Base-by-base conservation (phyloP, 768 basidiomycete species). In the Boletus huronensis region DNA sequence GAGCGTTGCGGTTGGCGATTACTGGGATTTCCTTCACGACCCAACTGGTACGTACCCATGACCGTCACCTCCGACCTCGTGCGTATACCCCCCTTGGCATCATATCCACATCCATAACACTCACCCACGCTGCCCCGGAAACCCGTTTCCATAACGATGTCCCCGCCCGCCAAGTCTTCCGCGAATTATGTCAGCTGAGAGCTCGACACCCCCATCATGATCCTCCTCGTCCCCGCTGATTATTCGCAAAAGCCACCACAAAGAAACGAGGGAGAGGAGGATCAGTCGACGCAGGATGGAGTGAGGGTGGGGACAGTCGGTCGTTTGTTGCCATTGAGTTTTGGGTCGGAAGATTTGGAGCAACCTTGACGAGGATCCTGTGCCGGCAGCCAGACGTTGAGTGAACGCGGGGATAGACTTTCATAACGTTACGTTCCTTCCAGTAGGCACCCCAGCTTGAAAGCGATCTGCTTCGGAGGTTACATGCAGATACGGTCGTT, bases 51-150 rank as follows among this genome's bases (percentile, higher is more conserved):
- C 75, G n/a, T 54, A 94, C 95, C 81, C 0, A 76, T 97, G 2
- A 93, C 92, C 0, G 82, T 96, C n/a, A 81, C 83, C 14, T 83
- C 83, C 93, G n/a, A n/a, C n/a, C n/a, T n/a, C n/a, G 93, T 93
- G 53, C 55, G 83, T 76, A 6, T 23, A n/a, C n/a, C 16, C 23
- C 16, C n/a, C 25, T 7, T 7, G n/a, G n/a, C 10, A 13, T 23
- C 26, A 8, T 21, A 9, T 31, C 5, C 9, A 46, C 19, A 21
- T 4, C 6, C 39, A 26, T n/a, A 13, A 41, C 17, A 19, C 23
- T 28, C 25, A n/a, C n/a, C n/a, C n/a, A 13, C 23, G 13, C 19
- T 50, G 9, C 7, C 63, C 14, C 2, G 6, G 46, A 9, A n/a
- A n/a, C n/a, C 3, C 32, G 2, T 34, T 34, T 34, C 14, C 14